Evolutionary conservation across 108 stramenopile species (phyloP), one percentile per base, ranked within the genome.

Genomic region (Nannochloropsis gaditana): DNA sequence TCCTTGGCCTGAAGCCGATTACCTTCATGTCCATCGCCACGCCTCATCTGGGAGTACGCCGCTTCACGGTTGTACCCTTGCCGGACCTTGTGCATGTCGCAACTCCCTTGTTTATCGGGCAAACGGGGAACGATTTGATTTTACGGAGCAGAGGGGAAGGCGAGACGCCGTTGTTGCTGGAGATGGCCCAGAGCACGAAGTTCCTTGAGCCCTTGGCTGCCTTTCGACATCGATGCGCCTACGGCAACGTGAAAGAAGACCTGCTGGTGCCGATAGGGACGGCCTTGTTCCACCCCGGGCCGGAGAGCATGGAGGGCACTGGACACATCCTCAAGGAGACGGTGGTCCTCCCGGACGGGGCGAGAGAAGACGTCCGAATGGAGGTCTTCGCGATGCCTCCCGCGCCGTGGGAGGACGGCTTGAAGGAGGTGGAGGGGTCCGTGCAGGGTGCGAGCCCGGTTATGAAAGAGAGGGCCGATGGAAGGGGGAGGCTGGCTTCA

Each of bases 31-130:
- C 83, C 45, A 90, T 89, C 45, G 90, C 90, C 59, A 45, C 90
- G 41, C 90, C 90, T 11, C 90, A 91, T 88, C 84, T 91, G 19
- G 90, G 90, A 44, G 88, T 90, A 19, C 81, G 90, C 83, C 9
- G 80, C 17, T 84, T 50, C 88, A 91, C 90, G 79, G 87, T 86
- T 84, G 44, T 90, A 15, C 85, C 83, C 10, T 9, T 90, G 11
- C 90, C 90, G 9, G 41, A 84, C 5, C 10, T 79, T n/a, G 44
- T 90, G 11, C 86, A 87, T 41, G 15, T 73, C 59, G n/a, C 59
- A 2, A 15, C 59, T n/a, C 44, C 89, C 41, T 79, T 87, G 44
- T 19, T 89, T 44, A 43, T 89, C 44, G 88, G 88, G 11, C 87
- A 87, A 45, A 86, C 88, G 21, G 88, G 86, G 43, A n/a, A 84